Evolutionary conservation across 169 alveolate genomes (phyloP).

Genomic region (Eimeria maxima): DNA sequence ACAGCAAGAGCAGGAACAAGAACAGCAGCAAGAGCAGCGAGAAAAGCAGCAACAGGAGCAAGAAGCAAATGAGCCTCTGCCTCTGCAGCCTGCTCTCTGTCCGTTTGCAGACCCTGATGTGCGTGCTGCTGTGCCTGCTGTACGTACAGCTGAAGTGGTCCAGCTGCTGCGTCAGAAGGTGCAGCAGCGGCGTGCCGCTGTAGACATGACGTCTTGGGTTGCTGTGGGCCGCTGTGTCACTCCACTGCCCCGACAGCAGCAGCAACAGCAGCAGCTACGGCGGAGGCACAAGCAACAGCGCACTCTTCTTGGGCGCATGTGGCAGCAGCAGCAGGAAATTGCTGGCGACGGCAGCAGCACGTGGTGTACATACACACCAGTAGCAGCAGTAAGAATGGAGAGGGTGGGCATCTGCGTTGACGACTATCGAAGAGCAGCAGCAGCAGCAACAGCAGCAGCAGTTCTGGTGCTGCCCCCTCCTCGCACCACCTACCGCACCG

Average conservation of each 20-base stretch:
- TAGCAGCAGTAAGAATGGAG: slow-evolving; percentile 19
- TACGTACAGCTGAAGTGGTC: neutral
- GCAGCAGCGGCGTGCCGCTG: slow-evolving; percentile 60
- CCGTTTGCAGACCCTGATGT: slow-evolving; percentile 60
- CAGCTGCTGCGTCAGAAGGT: slow-evolving; percentile 43
- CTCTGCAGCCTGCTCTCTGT: slow-evolving; percentile 34
- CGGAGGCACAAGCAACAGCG: neutral
- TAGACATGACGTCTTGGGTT: slow-evolving; percentile 36
- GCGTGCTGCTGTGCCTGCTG: slow-evolving; percentile 67
- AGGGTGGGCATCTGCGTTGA: slow-evolving; percentile 18
- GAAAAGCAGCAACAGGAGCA: slow-evolving; percentile 40
- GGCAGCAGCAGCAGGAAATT: slow-evolving; percentile 3
- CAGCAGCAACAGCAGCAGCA: slow-evolving; percentile 73
- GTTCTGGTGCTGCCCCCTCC: slow-evolving; percentile 54
- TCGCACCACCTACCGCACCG: neutral
- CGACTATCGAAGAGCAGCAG: slow-evolving; percentile 60
- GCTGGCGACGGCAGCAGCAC: slow-evolving; percentile 34
- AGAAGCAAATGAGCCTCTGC: neutral
- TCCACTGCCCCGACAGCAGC: slow-evolving; percentile 45
- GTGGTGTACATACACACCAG: slow-evolving; percentile 61
- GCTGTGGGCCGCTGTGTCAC: slow-evolving; percentile 68
- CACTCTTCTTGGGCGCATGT: neutral
- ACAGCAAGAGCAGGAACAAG: slow-evolving; percentile 6
- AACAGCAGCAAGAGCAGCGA: neutral
- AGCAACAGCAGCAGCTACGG: slow-evolving; percentile 65